phyloP scores from a whole-genome alignment of 306 rosid genomes.

The Purshia tridentata region DNA sequence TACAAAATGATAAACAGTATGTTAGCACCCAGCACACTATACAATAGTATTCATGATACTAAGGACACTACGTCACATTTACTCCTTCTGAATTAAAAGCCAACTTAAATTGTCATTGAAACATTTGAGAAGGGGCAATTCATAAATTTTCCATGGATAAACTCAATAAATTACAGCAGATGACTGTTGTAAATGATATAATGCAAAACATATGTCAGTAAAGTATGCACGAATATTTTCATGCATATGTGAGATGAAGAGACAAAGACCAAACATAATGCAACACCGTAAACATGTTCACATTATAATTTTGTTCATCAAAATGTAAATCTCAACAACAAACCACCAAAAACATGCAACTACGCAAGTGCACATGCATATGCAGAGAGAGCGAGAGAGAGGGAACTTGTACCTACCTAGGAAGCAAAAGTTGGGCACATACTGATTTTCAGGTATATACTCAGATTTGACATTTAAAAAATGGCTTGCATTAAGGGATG shows the following conservation, averaged over 20 bases:
- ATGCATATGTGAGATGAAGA: background rate
- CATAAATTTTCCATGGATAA: background rate
- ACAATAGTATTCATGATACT: background rate
- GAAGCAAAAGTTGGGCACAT: background rate
- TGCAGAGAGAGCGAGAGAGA: too few species aligned
- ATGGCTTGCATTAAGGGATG: too few species aligned
- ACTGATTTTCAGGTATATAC: background rate
- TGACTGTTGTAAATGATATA: background rate
- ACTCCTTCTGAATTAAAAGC: background rate
- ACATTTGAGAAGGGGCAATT: background rate
- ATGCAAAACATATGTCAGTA: background rate
- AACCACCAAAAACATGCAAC: too few species aligned
- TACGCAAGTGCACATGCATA: too few species aligned
- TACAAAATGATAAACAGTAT: conserved; percentile 1
- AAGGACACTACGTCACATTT: background rate
- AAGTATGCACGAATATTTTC: background rate
- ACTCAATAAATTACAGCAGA: background rate
- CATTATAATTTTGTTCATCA: too few species aligned
- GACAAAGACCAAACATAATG: background rate
- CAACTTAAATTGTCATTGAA: background rate
- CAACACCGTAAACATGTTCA: background rate
- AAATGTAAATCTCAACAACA: too few species aligned
- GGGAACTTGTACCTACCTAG: too few species aligned
- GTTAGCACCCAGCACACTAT: background rate
- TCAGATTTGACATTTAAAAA: background rate